Evolutionary conservation across 2,329 filamentous ascomycete genomes (phyloP).

Genomic region (Phialocephala sp.): DNA sequence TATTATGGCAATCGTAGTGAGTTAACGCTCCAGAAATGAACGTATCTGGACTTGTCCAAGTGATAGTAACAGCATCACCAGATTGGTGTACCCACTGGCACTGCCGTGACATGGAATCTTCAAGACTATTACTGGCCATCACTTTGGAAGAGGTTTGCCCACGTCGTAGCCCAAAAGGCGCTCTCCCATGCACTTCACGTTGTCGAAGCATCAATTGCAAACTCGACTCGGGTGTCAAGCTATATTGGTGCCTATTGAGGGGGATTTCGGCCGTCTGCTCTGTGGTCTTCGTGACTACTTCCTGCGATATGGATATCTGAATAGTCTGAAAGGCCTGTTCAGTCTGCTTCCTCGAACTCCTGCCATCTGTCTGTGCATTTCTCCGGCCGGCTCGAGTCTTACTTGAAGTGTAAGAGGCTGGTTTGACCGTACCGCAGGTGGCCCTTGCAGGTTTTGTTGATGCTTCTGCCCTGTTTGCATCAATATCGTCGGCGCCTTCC

Average conservation of each 20-base stretch:
- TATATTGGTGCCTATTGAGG: not conserved
- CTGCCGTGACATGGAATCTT: constrained; percentile 57
- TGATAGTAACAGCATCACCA: constrained; percentile 63
- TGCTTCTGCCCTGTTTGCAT: constrained; percentile 6
- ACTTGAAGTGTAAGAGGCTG: not conserved
- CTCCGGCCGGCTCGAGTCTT: not conserved
- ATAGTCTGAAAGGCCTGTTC: not conserved
- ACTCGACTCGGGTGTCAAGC: not conserved
- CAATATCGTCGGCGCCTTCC: not conserved
- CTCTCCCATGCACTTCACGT: constrained; percentile 37
- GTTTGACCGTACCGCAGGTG: not conserved
- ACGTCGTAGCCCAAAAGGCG: constrained; percentile 22
- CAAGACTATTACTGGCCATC: constrained; percentile 40
- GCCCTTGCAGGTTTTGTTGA: not conserved
- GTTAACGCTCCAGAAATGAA: constrained; percentile 68
- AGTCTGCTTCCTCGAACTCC: not conserved
- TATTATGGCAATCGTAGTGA: constrained; percentile 67
- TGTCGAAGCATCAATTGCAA: constrained; percentile 24
- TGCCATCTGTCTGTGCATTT: not conserved
- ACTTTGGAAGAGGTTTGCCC: constrained; percentile 34
- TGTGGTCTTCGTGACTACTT: not conserved
- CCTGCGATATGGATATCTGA: not conserved
- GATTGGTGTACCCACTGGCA: constrained; percentile 66
- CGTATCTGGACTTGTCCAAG: constrained; percentile 58
- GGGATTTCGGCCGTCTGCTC: constrained; percentile 2